phyloP scores from a whole-genome alignment of 768 basidiomycete species.

The Panellus pusillus region DNA sequence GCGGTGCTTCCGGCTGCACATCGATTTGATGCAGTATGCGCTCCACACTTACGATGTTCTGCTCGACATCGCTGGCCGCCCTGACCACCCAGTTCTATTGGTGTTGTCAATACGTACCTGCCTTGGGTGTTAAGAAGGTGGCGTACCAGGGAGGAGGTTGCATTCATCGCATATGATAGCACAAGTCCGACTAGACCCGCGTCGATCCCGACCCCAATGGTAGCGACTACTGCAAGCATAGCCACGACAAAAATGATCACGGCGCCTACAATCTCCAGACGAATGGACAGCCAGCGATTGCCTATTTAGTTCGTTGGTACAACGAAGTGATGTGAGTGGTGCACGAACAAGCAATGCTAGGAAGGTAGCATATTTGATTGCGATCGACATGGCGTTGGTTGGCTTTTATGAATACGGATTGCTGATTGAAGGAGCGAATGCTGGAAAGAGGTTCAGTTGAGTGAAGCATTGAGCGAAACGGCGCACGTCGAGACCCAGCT shows the following conservation, averaged over 20 bases:
- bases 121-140: neutral
- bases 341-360: slow-evolving; percentile 48
- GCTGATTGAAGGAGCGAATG: slow-evolving; percentile 79
- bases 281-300: slow-evolving; percentile 82
- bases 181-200: slow-evolving; percentile 87
- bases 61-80: slow-evolving; percentile 84
- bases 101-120: neutral
- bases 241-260: slow-evolving; percentile 77
- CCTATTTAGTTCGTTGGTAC: slow-evolving; percentile 27
- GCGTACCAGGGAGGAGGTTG: slow-evolving; percentile 77
- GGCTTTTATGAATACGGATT: slow-evolving; percentile 61
- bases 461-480: neutral
- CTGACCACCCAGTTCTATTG: slow-evolving; percentile 79
- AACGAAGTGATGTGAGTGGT: too few relatives aligned
- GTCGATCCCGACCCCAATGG: slow-evolving; percentile 72
- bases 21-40: slow-evolving; percentile 82
- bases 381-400: slow-evolving; percentile 79
- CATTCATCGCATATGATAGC: slow-evolving; percentile 80
- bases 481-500: slow-evolving; percentile 65
- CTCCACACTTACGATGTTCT: slow-evolving; percentile 88
- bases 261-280: slow-evolving; percentile 83
- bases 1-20: slow-evolving; percentile 71
- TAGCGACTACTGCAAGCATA: slow-evolving; percentile 61
- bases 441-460: neutral
- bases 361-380: slow-evolving; percentile 79